Conservation (phyloP, 805 yeast genomes). For the Lipomyces japonicus region DNA sequence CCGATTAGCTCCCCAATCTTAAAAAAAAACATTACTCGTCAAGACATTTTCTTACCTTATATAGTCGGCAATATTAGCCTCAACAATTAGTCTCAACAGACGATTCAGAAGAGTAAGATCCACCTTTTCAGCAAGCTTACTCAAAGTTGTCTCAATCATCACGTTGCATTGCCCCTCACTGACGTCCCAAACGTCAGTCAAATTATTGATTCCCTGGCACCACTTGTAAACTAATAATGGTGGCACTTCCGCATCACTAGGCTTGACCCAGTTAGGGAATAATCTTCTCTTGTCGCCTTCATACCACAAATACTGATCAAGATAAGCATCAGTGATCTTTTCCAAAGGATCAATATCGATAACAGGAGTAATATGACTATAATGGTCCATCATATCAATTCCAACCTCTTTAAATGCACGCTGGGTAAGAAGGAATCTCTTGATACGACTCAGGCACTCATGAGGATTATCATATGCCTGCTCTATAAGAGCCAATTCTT, state of each 20-base stretch:
- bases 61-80: slow-evolving; percentile 90
- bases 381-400: slow-evolving; percentile 86
- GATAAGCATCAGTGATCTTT: slow-evolving; percentile 91
- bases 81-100: slow-evolving; percentile 72
- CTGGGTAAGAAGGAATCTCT: slow-evolving; percentile 77
- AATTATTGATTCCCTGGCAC: slow-evolving; percentile 85
- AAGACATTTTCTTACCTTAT: slow-evolving; percentile 41
- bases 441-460: slow-evolving; percentile 80
- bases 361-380: slow-evolving; percentile 77
- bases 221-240: slow-evolving; percentile 89
- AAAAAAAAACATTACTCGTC: not conserved
- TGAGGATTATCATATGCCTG: slow-evolving; percentile 97
- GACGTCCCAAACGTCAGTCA: slow-evolving; percentile 75
- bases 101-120: slow-evolving; percentile 86
- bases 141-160: slow-evolving; percentile 71
- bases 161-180: slow-evolving; percentile 73
- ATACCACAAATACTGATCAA: slow-evolving; percentile 94
- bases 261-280: slow-evolving; percentile 96
- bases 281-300: slow-evolving; percentile 83
- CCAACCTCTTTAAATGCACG: slow-evolving; percentile 87
- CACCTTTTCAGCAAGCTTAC: slow-evolving; percentile 73
- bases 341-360: slow-evolving; percentile 88
- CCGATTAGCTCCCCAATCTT: slow-evolving; percentile 29
- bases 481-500: slow-evolving; percentile 87
- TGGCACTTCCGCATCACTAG: slow-evolving; percentile 89